Conservation (phyloP, 148 eudicot genomes). For the Rhododendron mucronatum region DNA sequence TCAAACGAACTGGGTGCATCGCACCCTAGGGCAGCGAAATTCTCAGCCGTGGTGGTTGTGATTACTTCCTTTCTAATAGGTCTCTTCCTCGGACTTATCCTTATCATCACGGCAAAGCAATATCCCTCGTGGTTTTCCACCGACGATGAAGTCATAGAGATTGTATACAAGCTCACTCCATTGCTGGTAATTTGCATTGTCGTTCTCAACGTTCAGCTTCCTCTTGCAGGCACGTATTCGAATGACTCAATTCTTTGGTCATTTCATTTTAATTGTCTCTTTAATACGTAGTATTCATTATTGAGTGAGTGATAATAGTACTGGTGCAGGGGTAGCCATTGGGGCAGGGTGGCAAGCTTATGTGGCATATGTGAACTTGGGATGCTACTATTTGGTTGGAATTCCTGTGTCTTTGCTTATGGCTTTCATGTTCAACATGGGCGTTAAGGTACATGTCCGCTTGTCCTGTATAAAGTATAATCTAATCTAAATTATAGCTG, state of each 20-base stretch:
- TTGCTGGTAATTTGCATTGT: conserved; percentile 31
- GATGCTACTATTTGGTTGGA: conserved; percentile 49
- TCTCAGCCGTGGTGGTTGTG: conserved; percentile 35
- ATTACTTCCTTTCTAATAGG: conserved; percentile 27
- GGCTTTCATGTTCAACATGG: conserved; percentile 26
- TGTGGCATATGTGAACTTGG: conserved; percentile 51
- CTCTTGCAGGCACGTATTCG: conserved; percentile 35
- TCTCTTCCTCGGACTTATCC: conserved; percentile 17
- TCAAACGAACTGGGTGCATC: conserved; percentile 56
- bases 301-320: background rate
- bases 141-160: conserved; percentile 25
- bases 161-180: conserved; percentile 42
- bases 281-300: background rate
- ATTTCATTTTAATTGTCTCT: background rate
- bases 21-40: conserved; percentile 40
- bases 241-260: background rate
- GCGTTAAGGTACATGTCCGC: conserved; percentile 26
- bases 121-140: conserved; percentile 36
- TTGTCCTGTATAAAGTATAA: background rate
- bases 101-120: conserved; percentile 23
- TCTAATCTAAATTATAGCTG: background rate
- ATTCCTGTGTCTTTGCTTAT: conserved; percentile 40
- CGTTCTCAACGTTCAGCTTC: conserved; percentile 39
- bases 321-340: conserved; percentile 45
- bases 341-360: conserved; percentile 68